These are phyloP conservation scores for Leptodontidium sp. DNA, from an alignment of 2,329 filamentous ascomycete genomes.

Conservation along the genomic window DNA sequence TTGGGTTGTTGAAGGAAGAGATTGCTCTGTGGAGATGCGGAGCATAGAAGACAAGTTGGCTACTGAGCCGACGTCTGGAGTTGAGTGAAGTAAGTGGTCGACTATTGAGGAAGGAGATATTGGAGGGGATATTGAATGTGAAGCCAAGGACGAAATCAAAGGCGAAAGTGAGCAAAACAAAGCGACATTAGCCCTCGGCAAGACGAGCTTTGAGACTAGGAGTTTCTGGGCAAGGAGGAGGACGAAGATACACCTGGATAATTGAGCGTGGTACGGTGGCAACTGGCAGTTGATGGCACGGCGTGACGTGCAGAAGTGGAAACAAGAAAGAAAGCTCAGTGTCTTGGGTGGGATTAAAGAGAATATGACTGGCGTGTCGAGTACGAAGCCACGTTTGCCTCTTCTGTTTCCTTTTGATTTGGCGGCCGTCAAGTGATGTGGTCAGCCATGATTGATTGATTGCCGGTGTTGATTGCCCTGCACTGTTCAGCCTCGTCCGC, in stretches of 20 bases:
- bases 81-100: constrained; percentile 4
- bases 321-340: neutral
- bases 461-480: constrained; percentile 7
- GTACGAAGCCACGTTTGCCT: neutral
- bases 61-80: neutral
- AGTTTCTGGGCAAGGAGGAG: neutral
- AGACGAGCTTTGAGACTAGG: neutral
- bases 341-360: neutral
- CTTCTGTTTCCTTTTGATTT: neutral
- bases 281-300: too few species aligned
- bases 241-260: constrained; percentile 2
- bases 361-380: neutral
- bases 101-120: constrained; percentile 11
- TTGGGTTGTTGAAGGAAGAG: neutral
- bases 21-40: neutral
- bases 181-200: neutral
- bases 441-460: constrained; percentile 21
- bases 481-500: constrained; percentile 28
- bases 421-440: constrained; percentile 20
- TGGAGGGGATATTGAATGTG: constrained; percentile 11
- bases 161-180: neutral
- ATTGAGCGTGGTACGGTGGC: neutral
- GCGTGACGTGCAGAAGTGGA: neutral
- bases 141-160: neutral
- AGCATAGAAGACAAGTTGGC: neutral